Evolutionary conservation across 441 rosid species (phyloP).

Genomic region (Euphorbia corollata): DNA sequence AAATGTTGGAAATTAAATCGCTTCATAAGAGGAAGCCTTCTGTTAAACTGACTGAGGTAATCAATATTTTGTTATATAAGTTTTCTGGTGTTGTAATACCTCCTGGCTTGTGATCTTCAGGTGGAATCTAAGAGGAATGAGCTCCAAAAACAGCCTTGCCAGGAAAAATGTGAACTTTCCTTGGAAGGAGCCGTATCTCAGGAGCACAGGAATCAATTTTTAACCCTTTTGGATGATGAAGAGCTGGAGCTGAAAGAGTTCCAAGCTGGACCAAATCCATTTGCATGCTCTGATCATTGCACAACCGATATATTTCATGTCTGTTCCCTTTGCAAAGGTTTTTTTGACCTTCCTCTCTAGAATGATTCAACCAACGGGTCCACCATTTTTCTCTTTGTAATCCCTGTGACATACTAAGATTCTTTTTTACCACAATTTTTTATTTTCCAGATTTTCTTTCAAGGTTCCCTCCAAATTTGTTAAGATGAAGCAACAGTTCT

Average conservation of each 20-base stretch:
- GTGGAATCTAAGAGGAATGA: conserved; percentile 33
- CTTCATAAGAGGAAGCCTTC: conserved; percentile 45
- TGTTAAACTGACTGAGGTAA: conserved; percentile 52
- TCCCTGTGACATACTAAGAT: neutral
- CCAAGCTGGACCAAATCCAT: conserved; percentile 55
- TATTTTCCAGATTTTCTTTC: conserved; percentile 56
- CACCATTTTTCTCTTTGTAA: conserved; percentile 4
- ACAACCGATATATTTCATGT: conserved; percentile 38
- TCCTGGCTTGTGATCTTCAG: conserved; percentile 35
- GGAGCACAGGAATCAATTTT: conserved; percentile 35
- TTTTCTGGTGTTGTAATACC: conserved; percentile 14
- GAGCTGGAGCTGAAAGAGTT: conserved; percentile 77
- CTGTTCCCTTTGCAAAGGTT: conserved; percentile 85
- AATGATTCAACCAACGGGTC: conserved; percentile 10
- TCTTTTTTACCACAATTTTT: conserved; percentile 15
- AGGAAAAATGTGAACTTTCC: conserved; percentile 67
- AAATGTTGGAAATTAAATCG: conserved; percentile 41
- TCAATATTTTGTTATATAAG: conserved; percentile 7
- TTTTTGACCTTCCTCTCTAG: conserved; percentile 20
- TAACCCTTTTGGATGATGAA: conserved; percentile 72
- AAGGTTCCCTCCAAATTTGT: conserved; percentile 82
- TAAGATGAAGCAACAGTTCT: conserved; percentile 73
- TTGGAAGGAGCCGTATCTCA: conserved; percentile 34
- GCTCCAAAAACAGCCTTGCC: conserved; percentile 29
- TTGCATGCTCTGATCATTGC: conserved; percentile 57